Evolutionary conservation across 371 early-diverging fungal species (phyloP).

Genomic region (Apophysomyces ossiformis): DNA sequence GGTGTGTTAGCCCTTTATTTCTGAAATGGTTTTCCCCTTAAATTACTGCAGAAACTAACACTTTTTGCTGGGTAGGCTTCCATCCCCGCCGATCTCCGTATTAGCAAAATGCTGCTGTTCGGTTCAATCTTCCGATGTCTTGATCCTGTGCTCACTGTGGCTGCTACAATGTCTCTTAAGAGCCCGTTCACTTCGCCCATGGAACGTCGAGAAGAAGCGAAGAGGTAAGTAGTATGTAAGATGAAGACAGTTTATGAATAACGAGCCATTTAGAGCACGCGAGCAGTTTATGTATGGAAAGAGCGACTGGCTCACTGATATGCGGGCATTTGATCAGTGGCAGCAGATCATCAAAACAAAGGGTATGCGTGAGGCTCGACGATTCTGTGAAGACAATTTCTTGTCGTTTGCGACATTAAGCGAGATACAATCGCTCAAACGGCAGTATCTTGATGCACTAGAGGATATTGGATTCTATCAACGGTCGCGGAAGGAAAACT

Average conservation of each 20-base stretch:
- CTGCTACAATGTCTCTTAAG: slow-evolving; percentile 77
- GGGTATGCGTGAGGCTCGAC: slow-evolving; percentile 41
- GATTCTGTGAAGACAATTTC: slow-evolving; percentile 58
- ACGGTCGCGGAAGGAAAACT: slow-evolving; percentile 25
- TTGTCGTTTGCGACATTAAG: slow-evolving; percentile 59
- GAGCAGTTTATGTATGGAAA: slow-evolving; percentile 63
- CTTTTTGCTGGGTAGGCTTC: slow-evolving; percentile 48
- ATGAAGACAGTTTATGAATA: neutral
- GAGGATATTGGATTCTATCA: slow-evolving; percentile 65
- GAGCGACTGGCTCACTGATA: slow-evolving; percentile 74
- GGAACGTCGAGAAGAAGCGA: slow-evolving; percentile 69
- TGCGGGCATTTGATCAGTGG: slow-evolving; percentile 73
- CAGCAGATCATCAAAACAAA: slow-evolving; percentile 30
- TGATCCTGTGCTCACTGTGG: slow-evolving; percentile 82
- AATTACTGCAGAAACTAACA: neutral
- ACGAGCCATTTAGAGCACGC: slow-evolving; percentile 37
- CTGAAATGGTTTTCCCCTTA: neutral
- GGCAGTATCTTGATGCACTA: slow-evolving; percentile 63
- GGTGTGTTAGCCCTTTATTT: slow-evolving; percentile 22
- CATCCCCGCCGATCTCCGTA: slow-evolving; percentile 88
- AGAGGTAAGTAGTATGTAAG: slow-evolving; percentile 28
- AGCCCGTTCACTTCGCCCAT: slow-evolving; percentile 71
- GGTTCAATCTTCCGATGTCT: slow-evolving; percentile 83
- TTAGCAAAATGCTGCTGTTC: slow-evolving; percentile 88
- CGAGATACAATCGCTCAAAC: slow-evolving; percentile 56